Evolutionary conservation across 2,329 filamentous ascomycete genomes (phyloP), one percentile per base, ranked within the genome.

Genomic region (Ascochyta viciae-villosae): DNA sequence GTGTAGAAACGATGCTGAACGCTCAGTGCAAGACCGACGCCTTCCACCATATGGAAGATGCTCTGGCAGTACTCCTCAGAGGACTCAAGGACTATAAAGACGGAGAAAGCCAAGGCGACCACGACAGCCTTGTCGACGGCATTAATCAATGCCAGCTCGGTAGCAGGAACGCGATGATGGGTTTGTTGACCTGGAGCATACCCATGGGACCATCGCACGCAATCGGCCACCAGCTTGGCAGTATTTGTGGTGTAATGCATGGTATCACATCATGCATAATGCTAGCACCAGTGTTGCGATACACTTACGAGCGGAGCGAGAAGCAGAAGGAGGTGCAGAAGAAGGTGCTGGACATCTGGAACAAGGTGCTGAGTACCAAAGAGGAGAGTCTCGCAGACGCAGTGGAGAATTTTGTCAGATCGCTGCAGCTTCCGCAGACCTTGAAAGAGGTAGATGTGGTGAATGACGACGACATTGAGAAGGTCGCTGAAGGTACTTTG

Each of bases 1-100:
- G 70, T 40, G 60, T 71, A 5, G 70, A 73, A 44, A 66, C 64
- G 31, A 62, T 69, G 47, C 55, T 65, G 16, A 66, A 61, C 15
- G 52, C 59, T 2, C 27, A 48, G 16, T 61, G 50, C 37, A 60
- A 60, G 10, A 29, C 39, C n/a, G 58, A 65, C 3, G 60, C 60
- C 3, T 64, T 59, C 12, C 31, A 41, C 12, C 54, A 67, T 24
- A 62, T 63, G 60, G 59, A 67, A 42, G 62, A 65, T 15, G 63
- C 67, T 3, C 58, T 72, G n/a, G 47, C 41, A 19, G 42, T 59
- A 15, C 48, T 73, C n/a, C 29, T 64, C 29, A 58, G 40, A 33
- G 64, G 64, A 4, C 58, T 66, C 12, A 63, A 49, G 40, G 55
- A 62, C 46, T 66, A 57, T 42, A 64, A 58, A 27, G 45, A 61